Evolutionary conservation across 306 rosid species (phyloP), one percentile per base, ranked within the genome.

Genomic region (Canavalia ensiformis): DNA sequence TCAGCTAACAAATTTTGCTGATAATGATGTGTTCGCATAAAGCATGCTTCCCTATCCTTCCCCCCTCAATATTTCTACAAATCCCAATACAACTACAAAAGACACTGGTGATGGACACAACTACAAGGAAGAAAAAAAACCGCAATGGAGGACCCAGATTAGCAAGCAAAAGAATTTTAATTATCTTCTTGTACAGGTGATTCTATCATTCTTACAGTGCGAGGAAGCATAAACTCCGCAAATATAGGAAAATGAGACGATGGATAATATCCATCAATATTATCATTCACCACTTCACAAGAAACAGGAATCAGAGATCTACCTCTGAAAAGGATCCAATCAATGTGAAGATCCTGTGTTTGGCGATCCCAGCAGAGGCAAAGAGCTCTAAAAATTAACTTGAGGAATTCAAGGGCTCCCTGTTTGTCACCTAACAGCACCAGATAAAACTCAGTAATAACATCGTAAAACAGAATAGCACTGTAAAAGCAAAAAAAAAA

Each of bases 301-400:
- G 91, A 81, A 72, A 93, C 98, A 50, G 99, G 99, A 89, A 90
- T 84, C 75, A 96, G 83, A 72, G 99, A 90, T 81, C 99, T 87
- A 68, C 99, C 99, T 87, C 98, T 89, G 93, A 92, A 96, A 76
- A 96, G 97, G 85, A 96, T 90, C 99, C 99, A 96, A 87, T 96
- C 99, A 51, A 90, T 31, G 77, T 93, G 99, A 56, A 96, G 94
- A 88, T 96, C 99, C 82, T 96, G 99, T 1, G 99, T 96, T 82
- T 96, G 99, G 37, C 99, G 91, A 89, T 96, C 99, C 99, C 99
- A 96, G 88, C 99, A 96, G 78, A 93, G 97, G 84, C 97, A 96
- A 3, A 96, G 96, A 10, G 99, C 99, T 91, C 98, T 83, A 52
- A 92, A 89, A 55, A 96, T 91, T 88, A 96, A 81, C 88, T 96